Evolutionary conservation across 805 yeast species (phyloP).

Genomic region (Pichia insulana): DNA sequence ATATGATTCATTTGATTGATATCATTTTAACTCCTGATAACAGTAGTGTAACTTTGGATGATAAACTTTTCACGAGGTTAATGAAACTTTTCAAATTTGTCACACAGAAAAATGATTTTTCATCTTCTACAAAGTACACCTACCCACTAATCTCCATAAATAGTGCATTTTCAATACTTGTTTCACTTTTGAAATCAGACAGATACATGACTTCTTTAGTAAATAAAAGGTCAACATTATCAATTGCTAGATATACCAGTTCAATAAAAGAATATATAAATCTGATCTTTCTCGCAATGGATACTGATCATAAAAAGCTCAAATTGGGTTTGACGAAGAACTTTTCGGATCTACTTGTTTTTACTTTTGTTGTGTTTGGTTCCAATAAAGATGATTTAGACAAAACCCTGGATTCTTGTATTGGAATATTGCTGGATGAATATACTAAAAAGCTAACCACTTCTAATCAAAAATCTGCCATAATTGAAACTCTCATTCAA

Average conservation of each 20-base stretch:
- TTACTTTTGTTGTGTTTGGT: constrained; percentile 25
- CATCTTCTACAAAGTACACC: constrained; percentile 13
- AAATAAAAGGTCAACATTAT: constrained; percentile 18
- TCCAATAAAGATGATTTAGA: constrained; percentile 19
- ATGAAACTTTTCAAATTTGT: constrained; percentile 23
- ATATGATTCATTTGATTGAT: constrained; percentile 23
- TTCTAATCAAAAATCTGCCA: constrained; percentile 17
- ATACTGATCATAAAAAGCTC: constrained; percentile 23
- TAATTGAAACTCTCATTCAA: constrained; percentile 25
- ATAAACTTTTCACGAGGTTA: constrained; percentile 24
- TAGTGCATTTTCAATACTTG: constrained; percentile 22
- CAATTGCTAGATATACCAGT: constrained; percentile 17
- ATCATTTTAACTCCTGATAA: constrained; percentile 23
- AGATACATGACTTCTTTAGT: constrained; percentile 19
- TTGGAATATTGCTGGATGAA: constrained; percentile 15
- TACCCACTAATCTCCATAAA: constrained; percentile 26
- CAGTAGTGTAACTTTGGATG: constrained; percentile 22
- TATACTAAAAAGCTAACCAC: constrained; percentile 13
- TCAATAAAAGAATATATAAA: constrained; percentile 15
- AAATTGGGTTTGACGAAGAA: constrained; percentile 25
- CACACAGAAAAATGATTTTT: constrained; percentile 14
- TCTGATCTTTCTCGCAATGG: constrained; percentile 18
- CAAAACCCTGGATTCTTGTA: constrained; percentile 18
- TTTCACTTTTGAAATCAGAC: constrained; percentile 26
- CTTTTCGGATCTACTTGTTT: constrained; percentile 26